Base-by-base conservation (phyloP, 179 eudicot species). In the Silene noctiflora region DNA sequence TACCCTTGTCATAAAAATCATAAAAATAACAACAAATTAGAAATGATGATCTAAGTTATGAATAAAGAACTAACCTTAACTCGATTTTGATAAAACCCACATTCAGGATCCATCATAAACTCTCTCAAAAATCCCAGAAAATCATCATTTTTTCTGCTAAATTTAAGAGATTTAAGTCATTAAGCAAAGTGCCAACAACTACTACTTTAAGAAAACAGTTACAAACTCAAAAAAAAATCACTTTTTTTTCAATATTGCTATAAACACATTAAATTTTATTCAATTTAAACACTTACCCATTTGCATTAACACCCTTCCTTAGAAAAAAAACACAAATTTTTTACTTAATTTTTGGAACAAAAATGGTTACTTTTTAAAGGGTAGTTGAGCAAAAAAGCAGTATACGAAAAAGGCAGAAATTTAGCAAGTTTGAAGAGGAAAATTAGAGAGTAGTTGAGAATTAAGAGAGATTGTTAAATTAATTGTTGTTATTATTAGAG, bases 31-130 rank as follows among this genome's bases (percentile, higher is more conserved):
- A 13, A 48, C 6, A 3, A 58, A 20, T 51, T 17, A 29, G 5
- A 62, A 39, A 17, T 17, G 39, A 29, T 39, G 6, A 17, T 21
- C 19, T 17, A 44, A 24, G 76, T 51, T 78, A 14, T 3, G 59
- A 53, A n/a, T n/a, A 62, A 78, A 82, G 83, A 84, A 60, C 83
- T 85, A 61, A 94, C 98, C 96, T 94, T 92, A 10, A 82, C 74
- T 74, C 76, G 89, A 75, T 88, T 91, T 55, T 84, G 84, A 67
- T 70, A 73, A 81, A 77, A 27, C 87, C 97, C 95, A 78, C 71
- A 83, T 87, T 92, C 97, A 66, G 89, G 95, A 92, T 95, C 99
- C 99, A 95, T 93, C 66, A 79, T 42, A 62, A 58, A 59, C 74
- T 78, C 76, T 12, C 81, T 89, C 82, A 86, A 44, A 77, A 75